These are phyloP conservation scores for Cryphonectria naterciae DNA, from an alignment of 2,329 filamentous ascomycete genomes.

Conservation along the genomic window DNA sequence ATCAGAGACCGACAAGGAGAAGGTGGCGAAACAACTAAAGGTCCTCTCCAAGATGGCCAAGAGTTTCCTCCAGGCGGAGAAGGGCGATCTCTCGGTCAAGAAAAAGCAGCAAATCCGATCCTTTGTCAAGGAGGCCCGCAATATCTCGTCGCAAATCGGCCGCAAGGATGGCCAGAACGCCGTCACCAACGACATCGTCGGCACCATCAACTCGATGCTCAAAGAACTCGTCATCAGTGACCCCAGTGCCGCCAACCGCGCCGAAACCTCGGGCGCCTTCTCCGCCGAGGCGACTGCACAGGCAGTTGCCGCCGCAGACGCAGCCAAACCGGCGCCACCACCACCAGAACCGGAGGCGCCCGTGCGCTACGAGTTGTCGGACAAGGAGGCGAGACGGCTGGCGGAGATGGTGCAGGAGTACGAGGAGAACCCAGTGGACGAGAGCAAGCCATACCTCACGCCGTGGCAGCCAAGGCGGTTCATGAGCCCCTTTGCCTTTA, in stretches of 20 bases:
- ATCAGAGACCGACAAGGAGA: conserved; percentile 24
- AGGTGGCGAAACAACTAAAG: conserved; percentile 45
- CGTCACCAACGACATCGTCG: conserved; percentile 52
- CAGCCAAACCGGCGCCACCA: conserved; percentile 10
- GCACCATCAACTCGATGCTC: conserved; percentile 58
- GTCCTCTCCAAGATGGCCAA: conserved; percentile 53
- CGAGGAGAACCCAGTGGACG: conserved; percentile 76
- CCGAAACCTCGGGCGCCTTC: conserved; percentile 25
- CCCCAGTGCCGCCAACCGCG: conserved; percentile 21
- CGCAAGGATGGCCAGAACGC: conserved; percentile 37
- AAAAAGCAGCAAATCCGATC: conserved; percentile 76
- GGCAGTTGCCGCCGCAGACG: conserved; percentile 8
- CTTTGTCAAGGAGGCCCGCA: conserved; percentile 69
- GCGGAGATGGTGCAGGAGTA: conserved; percentile 63
- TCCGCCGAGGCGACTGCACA: conserved; percentile 31
- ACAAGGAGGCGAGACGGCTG: conserved; percentile 58
- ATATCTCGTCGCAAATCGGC: conserved; percentile 61
- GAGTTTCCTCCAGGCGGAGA: conserved; percentile 32
- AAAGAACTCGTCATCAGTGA: conserved; percentile 48
- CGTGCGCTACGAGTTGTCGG: conserved; percentile 38
- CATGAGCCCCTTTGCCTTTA: conserved; percentile 92
- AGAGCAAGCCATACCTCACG: conserved; percentile 81
- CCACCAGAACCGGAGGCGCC: not conserved
- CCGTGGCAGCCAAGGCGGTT: conserved; percentile 87
- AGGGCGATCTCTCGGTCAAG: conserved; percentile 61